Percentiles rank a stretch among this genome's conserved stretches.
These are phyloP conservation scores for Entomortierella beljakovae DNA, from an alignment of 192 early-diverging fungal genomes.

Conservation along the genomic window DNA sequence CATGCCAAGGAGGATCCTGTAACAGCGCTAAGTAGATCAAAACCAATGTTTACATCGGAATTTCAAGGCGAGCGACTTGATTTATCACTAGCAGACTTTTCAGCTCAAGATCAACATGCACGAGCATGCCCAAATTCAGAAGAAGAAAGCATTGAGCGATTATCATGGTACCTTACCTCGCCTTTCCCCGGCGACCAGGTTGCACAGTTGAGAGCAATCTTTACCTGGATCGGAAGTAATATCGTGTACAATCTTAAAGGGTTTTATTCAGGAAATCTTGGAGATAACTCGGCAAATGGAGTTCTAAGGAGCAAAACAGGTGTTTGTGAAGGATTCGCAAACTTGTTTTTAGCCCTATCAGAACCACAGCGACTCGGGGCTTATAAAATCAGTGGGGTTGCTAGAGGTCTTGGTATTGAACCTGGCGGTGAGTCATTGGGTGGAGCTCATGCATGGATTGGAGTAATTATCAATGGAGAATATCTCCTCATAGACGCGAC, in stretches of 20 bases:
- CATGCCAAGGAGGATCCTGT: slow-evolving; percentile 1
- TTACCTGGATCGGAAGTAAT: slow-evolving; percentile 63
- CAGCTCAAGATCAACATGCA: slow-evolving; percentile 53
- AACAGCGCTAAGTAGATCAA: background rate
- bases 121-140: slow-evolving; percentile 32
- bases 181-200: slow-evolving; percentile 55
- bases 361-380: slow-evolving; percentile 47
- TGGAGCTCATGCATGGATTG: slow-evolving; percentile 65
- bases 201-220: slow-evolving; percentile 61
- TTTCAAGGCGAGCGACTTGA: slow-evolving; percentile 36
- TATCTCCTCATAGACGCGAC: slow-evolving; percentile 66
- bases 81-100: slow-evolving; percentile 39
- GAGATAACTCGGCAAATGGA: slow-evolving; percentile 34
- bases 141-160: slow-evolving; percentile 22
- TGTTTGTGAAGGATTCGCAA: slow-evolving; percentile 68
- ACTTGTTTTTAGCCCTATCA: slow-evolving; percentile 59
- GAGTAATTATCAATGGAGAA: slow-evolving; percentile 59
- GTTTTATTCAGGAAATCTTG: slow-evolving; percentile 24
- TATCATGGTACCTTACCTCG: slow-evolving; percentile 57
- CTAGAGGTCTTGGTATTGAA: slow-evolving; percentile 55
- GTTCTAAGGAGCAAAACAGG: slow-evolving; percentile 51
- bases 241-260: slow-evolving; percentile 60
- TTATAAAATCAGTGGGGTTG: slow-evolving; percentile 53
- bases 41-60: slow-evolving; percentile 12
- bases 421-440: slow-evolving; percentile 30